A percentile compares a stretch with the other conserved stretches of the same genome.
These are phyloP conservation scores for Cenchrus americanus DNA, from an alignment of 176 grass and related monocot genomes.

Conservation along the genomic window DNA sequence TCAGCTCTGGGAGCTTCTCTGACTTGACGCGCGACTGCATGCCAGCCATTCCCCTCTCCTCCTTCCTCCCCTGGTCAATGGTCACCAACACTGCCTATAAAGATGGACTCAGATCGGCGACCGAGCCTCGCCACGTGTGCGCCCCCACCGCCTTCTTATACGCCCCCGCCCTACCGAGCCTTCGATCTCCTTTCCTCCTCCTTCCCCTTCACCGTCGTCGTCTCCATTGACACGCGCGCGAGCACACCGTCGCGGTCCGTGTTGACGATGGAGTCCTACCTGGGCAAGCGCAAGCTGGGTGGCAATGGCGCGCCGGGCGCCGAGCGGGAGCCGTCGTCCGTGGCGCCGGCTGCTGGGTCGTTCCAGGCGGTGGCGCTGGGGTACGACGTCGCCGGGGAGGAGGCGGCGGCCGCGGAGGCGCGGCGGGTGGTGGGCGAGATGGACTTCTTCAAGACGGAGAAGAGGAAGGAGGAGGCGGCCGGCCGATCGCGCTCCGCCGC, in stretches of 20 bases:
- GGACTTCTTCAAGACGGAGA: slow-evolving; percentile 85
- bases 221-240: neutral
- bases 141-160: slow-evolving; percentile 40
- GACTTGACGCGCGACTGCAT: neutral
- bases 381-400: neutral
- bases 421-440: slow-evolving; percentile 51
- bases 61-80: slow-evolving; percentile 27
- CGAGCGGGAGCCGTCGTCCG: neutral
- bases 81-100: slow-evolving; percentile 51
- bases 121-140: slow-evolving; percentile 48
- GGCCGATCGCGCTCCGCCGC: neutral
- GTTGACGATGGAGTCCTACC: neutral
- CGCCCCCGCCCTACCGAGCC: slow-evolving; percentile 1
- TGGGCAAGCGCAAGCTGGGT: slow-evolving; percentile 41
- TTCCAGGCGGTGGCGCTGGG: slow-evolving; percentile 15
- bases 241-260: no score
- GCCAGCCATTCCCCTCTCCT: neutral
- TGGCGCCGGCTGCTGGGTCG: no score
- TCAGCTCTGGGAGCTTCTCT: neutral
- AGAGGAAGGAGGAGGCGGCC: slow-evolving; percentile 4
- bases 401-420: neutral
- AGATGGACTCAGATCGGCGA: slow-evolving; percentile 42
- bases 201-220: neutral
- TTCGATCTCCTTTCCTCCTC: slow-evolving; percentile 17
- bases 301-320: no score